Base-by-base conservation (phyloP, 805 yeast species). In the Ogataea henricii region DNA sequence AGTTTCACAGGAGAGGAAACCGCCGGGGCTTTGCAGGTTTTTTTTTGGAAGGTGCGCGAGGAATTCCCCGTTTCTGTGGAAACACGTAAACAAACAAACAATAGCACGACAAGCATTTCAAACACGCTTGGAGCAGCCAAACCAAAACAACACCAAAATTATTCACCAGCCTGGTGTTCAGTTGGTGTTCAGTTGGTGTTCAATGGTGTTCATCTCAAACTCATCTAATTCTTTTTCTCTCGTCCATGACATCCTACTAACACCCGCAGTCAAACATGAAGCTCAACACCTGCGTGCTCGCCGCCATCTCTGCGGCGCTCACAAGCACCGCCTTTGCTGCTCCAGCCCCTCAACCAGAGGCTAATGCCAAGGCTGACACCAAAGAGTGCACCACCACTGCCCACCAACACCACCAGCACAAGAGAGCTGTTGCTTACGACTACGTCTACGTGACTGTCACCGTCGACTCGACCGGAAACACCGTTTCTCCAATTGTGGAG, bases 321-420 rank as follows among this genome's bases (percentile, higher is more conserved):
- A 52, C 57, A 2, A 51, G 52, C 16, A 38, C 59, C 20, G 57
- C 59, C 20, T n/a, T 41, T 9, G 68, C 68, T 37, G 65, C 69
- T 17, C 69, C 70, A 38, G 65, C 66, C 40, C 59, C 64, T 42
- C 59, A 55, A n/a, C 62, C 60, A 16, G 55, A 56, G 25, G 73
- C 70, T 35, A 50, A 66, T 37, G 79, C 78, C 51, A 68, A 68
- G 14, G 70, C 70, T 21, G 56, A 67, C 21, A 64, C 64, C 21
- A 63, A 66, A 14, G 73, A 63, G 51, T 74, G 77, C 53, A 63
- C 72, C 60, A 68, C 76, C 47, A 68, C 73, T 60, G 20, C 56
- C 21, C 87, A 82, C 70, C 74, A 74, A 49, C 86, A 83, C 71
- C 84, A 77, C 70, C 78, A 70, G 64, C 83, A 76, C 67, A 81